These are phyloP conservation scores for Cyberlindnera samutprakarnensis DNA, from an alignment of 805 yeast genomes.

Conservation along the genomic window DNA sequence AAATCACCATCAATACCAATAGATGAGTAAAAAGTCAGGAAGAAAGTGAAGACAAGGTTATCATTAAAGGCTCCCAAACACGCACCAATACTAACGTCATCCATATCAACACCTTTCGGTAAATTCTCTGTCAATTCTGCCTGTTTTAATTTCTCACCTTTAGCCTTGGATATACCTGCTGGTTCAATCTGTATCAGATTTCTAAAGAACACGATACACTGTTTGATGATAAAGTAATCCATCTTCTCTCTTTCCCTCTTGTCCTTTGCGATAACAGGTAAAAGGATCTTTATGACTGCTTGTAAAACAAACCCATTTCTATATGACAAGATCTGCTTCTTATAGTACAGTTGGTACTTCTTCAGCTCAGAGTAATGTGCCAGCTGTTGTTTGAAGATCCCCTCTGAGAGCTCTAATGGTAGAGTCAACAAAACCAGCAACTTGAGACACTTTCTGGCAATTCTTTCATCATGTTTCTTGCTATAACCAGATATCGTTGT, in stretches of 20 bases:
- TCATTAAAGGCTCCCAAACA: constrained; percentile 52
- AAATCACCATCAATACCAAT: constrained; percentile 47
- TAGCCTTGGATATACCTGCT: constrained; percentile 43
- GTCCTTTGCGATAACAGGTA: constrained; percentile 48
- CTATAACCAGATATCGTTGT: constrained; percentile 23
- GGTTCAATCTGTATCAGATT: constrained; percentile 78
- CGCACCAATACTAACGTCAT: constrained; percentile 60
- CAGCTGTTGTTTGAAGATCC: constrained; percentile 43
- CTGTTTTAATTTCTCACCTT: constrained; percentile 29
- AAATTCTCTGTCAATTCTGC: constrained; percentile 27
- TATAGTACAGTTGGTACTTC: constrained; percentile 63
- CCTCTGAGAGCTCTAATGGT: constrained; percentile 65
- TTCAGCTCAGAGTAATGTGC: constrained; percentile 51
- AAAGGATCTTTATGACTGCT: constrained; percentile 61
- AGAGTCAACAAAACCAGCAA: constrained; percentile 77
- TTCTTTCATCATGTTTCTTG: constrained; percentile 40
- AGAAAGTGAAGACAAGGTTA: constrained; percentile 65
- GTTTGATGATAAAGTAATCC: constrained; percentile 65
- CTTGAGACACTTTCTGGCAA: constrained; percentile 70
- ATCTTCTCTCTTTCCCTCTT: constrained; percentile 53
- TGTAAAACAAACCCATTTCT: constrained; percentile 55
- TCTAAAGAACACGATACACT: constrained; percentile 67
- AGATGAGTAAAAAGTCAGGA: constrained; percentile 64
- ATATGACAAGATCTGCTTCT: constrained; percentile 53
- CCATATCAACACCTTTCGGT: constrained; percentile 50